A percentile compares a stretch with the other conserved stretches of the same genome.
These are phyloP conservation scores for Plasmodium blacklocki DNA, from an alignment of 169 alveolate genomes.

Conservation along the genomic window DNA sequence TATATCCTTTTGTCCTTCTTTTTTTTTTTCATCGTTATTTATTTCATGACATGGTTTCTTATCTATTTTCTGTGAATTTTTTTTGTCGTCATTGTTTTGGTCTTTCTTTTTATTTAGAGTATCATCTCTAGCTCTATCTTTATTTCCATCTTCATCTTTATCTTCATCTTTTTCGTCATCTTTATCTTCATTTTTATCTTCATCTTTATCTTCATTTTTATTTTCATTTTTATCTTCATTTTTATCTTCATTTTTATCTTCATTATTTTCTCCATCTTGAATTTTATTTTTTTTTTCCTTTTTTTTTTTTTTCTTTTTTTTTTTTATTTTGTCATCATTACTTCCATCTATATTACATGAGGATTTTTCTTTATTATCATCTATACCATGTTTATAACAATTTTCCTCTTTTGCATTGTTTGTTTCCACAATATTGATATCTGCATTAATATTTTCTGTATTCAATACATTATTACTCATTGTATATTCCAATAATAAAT, in stretches of 20 bases:
- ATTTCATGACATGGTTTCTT: background rate
- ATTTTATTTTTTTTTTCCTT: background rate
- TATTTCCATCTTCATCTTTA: no score
- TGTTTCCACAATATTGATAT: background rate
- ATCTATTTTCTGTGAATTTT: background rate
- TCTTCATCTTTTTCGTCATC: no score
- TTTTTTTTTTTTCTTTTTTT: slow-evolving; percentile 49
- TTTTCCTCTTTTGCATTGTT: background rate
- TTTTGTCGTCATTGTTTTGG: background rate
- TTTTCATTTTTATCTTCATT: no score
- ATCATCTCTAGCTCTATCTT: slow-evolving; percentile 12
- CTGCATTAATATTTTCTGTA: background rate
- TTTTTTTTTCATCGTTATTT: background rate
- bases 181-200: no score
- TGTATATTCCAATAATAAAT: slow-evolving; percentile 39
- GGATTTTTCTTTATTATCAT: background rate
- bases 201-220: no score
- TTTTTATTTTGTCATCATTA: slow-evolving; percentile 24
- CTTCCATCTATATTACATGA: background rate
- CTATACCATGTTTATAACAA: background rate
- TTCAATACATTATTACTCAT: background rate
- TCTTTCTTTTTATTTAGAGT: slow-evolving; percentile 2
- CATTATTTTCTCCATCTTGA: no score
- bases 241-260: no score
- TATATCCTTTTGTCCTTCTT: background rate